Base-by-base conservation (phyloP, 1,139 yeast genomes). In the Yamadazyma aaseri region DNA sequence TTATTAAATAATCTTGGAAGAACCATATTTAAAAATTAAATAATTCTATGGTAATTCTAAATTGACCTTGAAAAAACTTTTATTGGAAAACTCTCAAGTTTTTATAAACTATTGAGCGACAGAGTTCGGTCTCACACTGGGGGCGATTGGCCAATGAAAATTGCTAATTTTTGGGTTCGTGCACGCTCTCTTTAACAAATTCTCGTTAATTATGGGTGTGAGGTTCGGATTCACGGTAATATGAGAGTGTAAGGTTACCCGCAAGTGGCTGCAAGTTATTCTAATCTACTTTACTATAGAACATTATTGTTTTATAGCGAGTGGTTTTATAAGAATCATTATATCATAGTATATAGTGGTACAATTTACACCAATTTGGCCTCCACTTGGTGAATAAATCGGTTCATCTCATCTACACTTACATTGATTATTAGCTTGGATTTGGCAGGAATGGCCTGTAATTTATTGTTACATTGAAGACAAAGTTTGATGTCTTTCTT, bases 1-100 rank as follows among this genome's bases (percentile, higher is more conserved):
- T 87, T 76, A 76, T 89, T 84, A 73, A 85, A 81, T 73, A 87
- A 81, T 81, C 95, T 87, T 71, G 96, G 92, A 70, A 82, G 74
- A 72, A 78, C 85, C 86, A 79, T 79, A 31, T 27, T 38, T 17
- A 29, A 29, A 23, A 8, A 30, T 31, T 26, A 20, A 27, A 29
- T 28, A 35, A 36, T 18, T 18, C 9, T 18, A 18, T 35, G 54
- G 56, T 44, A 53, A 47, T 41, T 44, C 40, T 40, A 39, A 35
- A 41, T 41, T 39, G 36, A 40, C 40, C 43, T 40, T 44, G 38
- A 31, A 33, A 36, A 38, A 41, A 40, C 42, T 33, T 17, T 23
- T 29, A 32, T 32, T 20, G 35, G 26, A 25, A 31, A 24, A 23
- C 21, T 31, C 25, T 26, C 28, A 36, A 33, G 41, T 29, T 38